Conservation (phyloP, 306 rosid species). For the Dalbergia oliveri region DNA sequence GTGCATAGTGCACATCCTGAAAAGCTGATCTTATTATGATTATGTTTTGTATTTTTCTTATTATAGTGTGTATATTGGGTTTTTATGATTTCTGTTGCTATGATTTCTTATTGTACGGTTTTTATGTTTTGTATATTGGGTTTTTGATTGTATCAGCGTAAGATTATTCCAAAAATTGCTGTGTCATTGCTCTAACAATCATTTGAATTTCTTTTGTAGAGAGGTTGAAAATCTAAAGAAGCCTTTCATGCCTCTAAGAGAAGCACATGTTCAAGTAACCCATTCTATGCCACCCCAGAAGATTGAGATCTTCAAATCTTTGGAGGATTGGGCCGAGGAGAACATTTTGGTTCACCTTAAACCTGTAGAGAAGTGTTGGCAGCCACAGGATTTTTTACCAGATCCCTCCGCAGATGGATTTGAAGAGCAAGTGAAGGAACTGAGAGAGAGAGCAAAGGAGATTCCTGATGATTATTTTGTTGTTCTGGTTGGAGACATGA, state of each 20-base stretch:
- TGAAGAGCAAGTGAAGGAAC: constrained; percentile 83
- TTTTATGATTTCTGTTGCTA: constrained; percentile 6
- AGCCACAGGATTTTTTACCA: constrained; percentile 89
- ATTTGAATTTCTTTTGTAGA: constrained; percentile 50
- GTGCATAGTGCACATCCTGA: background rate
- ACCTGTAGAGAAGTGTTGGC: constrained; percentile 94
- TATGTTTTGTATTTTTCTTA: constrained; percentile 1
- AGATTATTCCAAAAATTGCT: background rate
- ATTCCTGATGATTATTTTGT: constrained; percentile 91
- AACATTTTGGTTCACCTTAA: constrained; percentile 79
- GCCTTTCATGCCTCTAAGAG: constrained; percentile 80
- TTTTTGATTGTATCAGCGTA: background rate
- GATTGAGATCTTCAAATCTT: constrained; percentile 85
- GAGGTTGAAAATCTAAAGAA: constrained; percentile 79
- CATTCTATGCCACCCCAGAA: constrained; percentile 91
- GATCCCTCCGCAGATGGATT: constrained; percentile 84
- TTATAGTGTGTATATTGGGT: background rate
- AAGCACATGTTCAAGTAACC: constrained; percentile 87
- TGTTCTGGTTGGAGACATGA: constrained; percentile 91
- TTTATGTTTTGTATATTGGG: background rate
- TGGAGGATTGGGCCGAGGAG: constrained; percentile 87
- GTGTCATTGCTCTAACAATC: constrained; percentile 31
- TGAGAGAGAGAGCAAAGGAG: constrained; percentile 81
- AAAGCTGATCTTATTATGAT: constrained; percentile 3
- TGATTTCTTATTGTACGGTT: too few relatives aligned